Evolutionary conservation across 73 alveolate species (phyloP).

Genomic region (Paramecium tetraurelia): DNA sequence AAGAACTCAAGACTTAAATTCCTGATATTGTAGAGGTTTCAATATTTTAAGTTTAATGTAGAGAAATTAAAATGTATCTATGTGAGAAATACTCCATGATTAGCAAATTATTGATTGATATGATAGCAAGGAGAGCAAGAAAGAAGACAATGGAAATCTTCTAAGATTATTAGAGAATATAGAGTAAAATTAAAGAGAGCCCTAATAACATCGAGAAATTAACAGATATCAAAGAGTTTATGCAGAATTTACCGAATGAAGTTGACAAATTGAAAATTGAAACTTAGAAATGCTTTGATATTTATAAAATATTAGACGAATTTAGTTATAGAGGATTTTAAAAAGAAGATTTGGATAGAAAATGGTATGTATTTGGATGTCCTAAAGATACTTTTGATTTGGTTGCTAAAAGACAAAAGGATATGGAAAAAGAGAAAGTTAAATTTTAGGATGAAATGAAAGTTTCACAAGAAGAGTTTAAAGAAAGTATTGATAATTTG

Average conservation of each 20-base stretch:
- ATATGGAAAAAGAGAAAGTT: conserved; percentile 95
- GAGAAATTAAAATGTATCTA: conserved; percentile 90
- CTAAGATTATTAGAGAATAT: conserved; percentile 91
- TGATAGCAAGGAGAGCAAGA: conserved; percentile 96
- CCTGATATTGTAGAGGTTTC: conserved; percentile 94
- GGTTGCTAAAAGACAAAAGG: conserved; percentile 85
- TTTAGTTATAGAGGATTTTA: conserved; percentile 92
- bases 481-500: conserved; percentile 90
- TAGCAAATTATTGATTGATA: conserved; percentile 91
- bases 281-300: conserved; percentile 83
- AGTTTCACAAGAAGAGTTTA: conserved; percentile 93
- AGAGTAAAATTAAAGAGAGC: conserved; percentile 87
- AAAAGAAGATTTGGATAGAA: conserved; percentile 89
- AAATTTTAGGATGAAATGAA: conserved; percentile 93
- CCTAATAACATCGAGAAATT: conserved; percentile 95
- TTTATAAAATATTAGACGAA: conserved; percentile 91
- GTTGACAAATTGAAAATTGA: conserved; percentile 91
- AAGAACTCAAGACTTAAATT: conserved; percentile 82
- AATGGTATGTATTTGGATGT: conserved; percentile 95
- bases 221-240: conserved; percentile 92
- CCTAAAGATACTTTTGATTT: conserved; percentile 91
- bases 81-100: conserved; percentile 91
- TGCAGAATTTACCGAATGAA: conserved; percentile 91
- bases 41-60: conserved; percentile 93
- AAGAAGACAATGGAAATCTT: conserved; percentile 86